These are phyloP conservation scores for Fusarium subtropicale DNA, from an alignment of 2,329 filamentous ascomycete species.

Conservation along the genomic window DNA sequence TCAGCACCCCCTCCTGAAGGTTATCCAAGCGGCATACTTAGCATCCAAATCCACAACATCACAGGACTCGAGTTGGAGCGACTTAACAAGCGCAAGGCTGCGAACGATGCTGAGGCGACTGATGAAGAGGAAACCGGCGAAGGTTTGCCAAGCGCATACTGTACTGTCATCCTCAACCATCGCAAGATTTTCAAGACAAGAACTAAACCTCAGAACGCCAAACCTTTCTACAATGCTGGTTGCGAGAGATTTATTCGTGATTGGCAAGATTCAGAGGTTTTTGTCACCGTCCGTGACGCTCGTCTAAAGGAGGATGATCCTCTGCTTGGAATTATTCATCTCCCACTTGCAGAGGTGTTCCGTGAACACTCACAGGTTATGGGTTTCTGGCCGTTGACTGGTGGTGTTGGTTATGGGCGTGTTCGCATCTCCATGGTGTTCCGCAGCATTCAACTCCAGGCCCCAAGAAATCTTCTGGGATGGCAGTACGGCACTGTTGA, in stretches of 20 bases:
- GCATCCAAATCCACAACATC: constrained; percentile 79
- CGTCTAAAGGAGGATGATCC: constrained; percentile 77
- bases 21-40: constrained; percentile 74
- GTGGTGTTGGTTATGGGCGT: constrained; percentile 78
- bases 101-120: constrained; percentile 58
- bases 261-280: constrained; percentile 74
- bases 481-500: constrained; percentile 80
- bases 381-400: constrained; percentile 73
- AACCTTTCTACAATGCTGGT: constrained; percentile 82
- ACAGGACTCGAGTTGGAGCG: constrained; percentile 73
- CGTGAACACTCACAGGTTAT: constrained; percentile 72
- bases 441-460: constrained; percentile 73
- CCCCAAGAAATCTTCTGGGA: constrained; percentile 69
- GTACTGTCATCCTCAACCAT: constrained; percentile 79
- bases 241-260: constrained; percentile 78
- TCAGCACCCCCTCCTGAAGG: constrained; percentile 72
- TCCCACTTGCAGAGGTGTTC: constrained; percentile 73
- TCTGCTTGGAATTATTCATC: constrained; percentile 75
- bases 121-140: constrained; percentile 72
- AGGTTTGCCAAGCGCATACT: constrained; percentile 76
- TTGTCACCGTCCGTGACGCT: constrained; percentile 74
- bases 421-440: constrained; percentile 78
- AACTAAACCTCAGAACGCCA: constrained; percentile 81
- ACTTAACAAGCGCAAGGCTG: constrained; percentile 66
- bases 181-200: constrained; percentile 75